Percentiles rank a stretch among this genome's conserved stretches.
Evolutionary conservation across 73 alveolate genomes (phyloP).

Genomic region (Uronychia binucleata): DNA sequence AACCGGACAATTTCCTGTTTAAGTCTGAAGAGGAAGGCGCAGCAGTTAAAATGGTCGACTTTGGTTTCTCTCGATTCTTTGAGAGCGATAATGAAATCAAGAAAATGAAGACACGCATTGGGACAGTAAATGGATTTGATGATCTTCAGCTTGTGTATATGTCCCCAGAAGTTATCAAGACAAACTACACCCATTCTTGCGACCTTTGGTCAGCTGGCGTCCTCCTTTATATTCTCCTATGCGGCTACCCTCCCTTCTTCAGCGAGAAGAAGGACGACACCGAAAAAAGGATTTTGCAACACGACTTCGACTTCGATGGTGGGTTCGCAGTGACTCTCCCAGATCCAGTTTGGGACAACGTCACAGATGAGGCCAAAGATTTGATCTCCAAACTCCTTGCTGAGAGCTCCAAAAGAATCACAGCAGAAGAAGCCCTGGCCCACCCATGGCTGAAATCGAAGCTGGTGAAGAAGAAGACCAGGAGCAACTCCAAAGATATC

Average conservation of each 20-base stretch:
- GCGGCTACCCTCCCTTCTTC: conserved; percentile 73
- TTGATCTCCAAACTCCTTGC: conserved; percentile 58
- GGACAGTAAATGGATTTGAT: background rate
- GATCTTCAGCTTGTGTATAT: conserved; percentile 16
- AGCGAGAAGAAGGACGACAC: conserved; percentile 45
- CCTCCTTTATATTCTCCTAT: conserved; percentile 60
- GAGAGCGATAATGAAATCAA: conserved; percentile 7
- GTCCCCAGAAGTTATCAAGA: conserved; percentile 27
- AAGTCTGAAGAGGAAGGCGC: conserved; percentile 13
- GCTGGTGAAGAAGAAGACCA: background rate
- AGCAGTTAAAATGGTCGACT: conserved; percentile 24
- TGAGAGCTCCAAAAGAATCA: conserved; percentile 67
- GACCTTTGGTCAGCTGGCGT: conserved; percentile 34
- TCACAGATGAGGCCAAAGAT: conserved; percentile 57
- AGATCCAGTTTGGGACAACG: conserved; percentile 46
- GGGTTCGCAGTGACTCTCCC: too few relatives aligned
- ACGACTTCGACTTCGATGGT: conserved; percentile 44
- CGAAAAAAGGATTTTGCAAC: conserved; percentile 36
- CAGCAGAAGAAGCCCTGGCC: conserved; percentile 76
- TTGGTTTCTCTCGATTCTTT: conserved; percentile 10
- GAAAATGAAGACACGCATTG: background rate
- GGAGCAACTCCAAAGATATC: background rate
- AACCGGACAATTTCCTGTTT: conserved; percentile 33
- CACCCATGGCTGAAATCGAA: conserved; percentile 82
- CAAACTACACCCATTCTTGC: background rate